Conservation (phyloP, 73 alveolate species). For the Paramecium sexaurelia region DNA sequence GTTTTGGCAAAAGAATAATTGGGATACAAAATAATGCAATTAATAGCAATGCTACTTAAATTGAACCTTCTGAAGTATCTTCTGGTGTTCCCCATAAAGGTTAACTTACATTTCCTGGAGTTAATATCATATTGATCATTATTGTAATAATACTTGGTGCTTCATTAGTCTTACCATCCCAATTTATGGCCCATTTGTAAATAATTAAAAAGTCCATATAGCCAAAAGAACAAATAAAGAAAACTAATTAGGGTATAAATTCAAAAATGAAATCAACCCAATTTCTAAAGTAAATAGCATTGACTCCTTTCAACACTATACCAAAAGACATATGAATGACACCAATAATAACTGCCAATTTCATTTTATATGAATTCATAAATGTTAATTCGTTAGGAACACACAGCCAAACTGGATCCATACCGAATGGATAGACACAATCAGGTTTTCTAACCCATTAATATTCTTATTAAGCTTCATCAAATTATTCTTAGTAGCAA, state of each 20-base stretch:
- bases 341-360: conserved; percentile 96
- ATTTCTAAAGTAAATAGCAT: conserved; percentile 87
- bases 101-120: conserved; percentile 80
- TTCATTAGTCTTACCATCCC: conserved; percentile 46
- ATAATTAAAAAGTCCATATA: conserved; percentile 93
- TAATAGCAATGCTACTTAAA: conserved; percentile 76
- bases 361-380: conserved; percentile 95
- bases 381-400: conserved; percentile 88
- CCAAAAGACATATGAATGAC: conserved; percentile 96
- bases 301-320: conserved; percentile 89
- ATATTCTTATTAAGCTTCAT: too few species aligned
- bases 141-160: conserved; percentile 95
- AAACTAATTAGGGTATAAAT: conserved; percentile 92
- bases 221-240: conserved; percentile 88
- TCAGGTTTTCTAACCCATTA: conserved; percentile 64
- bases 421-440: conserved; percentile 93
- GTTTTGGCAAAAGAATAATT: conserved; percentile 94
- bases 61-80: conserved; percentile 72
- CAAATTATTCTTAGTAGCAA: conserved; percentile 76
- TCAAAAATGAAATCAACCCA: conserved; percentile 87
- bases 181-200: conserved; percentile 92
- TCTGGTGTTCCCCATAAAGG: conserved; percentile 84
- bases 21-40: conserved; percentile 92
- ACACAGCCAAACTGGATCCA: conserved; percentile 96
- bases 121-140: conserved; percentile 91